phyloP scores from a whole-genome alignment of 2,329 filamentous ascomycete genomes.

The Hypoxylon sp. region DNA sequence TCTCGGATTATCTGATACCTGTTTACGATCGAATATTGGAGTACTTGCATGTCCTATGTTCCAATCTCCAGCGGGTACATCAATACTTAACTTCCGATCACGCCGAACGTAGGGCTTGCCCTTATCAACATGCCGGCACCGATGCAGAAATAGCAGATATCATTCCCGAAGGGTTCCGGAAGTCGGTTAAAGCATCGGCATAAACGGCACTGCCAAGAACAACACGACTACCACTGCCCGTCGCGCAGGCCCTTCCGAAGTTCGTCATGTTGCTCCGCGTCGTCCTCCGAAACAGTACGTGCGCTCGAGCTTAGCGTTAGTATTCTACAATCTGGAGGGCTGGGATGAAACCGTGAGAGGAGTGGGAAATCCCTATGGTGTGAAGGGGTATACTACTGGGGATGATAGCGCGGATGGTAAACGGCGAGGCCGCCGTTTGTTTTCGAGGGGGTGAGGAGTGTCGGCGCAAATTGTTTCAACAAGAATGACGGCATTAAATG shows the following conservation, averaged over 20 bases:
- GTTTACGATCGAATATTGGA: background rate
- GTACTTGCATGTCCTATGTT: background rate
- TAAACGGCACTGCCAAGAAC: background rate
- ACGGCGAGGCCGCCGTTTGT: background rate
- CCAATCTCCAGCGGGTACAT: background rate
- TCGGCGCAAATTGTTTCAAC: background rate
- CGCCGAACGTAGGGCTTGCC: background rate
- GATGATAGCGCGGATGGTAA: background rate
- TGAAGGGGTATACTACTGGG: background rate
- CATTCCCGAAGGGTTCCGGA: background rate
- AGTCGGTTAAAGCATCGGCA: background rate
- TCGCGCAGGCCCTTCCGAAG: background rate
- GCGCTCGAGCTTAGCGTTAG: background rate
- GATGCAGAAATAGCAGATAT: background rate
- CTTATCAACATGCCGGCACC: background rate
- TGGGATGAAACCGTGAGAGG: background rate
- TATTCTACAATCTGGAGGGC: background rate
- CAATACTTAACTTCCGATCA: background rate
- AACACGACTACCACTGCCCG: background rate
- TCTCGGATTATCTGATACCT: background rate
- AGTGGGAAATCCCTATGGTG: background rate
- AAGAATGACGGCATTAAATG: background rate
- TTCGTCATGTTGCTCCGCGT: background rate
- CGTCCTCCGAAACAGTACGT: background rate
- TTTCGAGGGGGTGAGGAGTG: background rate